A percentile compares a stretch with the other conserved stretches of the same genome.
phyloP scores from a whole-genome alignment of 2,329 filamentous ascomycete species.

The Elsinoe perseae region DNA sequence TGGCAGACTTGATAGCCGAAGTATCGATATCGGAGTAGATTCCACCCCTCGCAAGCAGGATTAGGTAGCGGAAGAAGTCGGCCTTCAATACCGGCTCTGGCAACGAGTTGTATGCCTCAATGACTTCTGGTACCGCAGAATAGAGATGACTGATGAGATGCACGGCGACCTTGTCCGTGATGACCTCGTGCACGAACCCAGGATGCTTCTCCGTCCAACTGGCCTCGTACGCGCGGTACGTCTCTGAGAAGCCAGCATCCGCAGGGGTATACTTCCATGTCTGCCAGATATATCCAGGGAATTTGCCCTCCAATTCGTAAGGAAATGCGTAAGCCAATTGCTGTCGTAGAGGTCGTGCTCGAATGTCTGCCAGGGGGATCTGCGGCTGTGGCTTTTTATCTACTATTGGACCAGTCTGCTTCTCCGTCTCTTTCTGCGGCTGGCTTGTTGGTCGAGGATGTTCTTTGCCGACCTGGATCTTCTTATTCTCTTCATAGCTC shows the following conservation, averaged over 20 bases:
- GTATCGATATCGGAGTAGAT: slow-evolving; percentile 85
- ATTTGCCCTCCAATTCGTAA: slow-evolving; percentile 80
- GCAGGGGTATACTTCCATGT: slow-evolving; percentile 88
- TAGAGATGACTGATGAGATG: slow-evolving; percentile 82
- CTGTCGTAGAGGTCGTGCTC: slow-evolving; percentile 64
- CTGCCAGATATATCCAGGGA: slow-evolving; percentile 98
- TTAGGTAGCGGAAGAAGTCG: slow-evolving; percentile 61
- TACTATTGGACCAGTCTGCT: slow-evolving; percentile 15
- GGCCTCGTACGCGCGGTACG: slow-evolving; percentile 74
- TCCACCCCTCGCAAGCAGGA: slow-evolving; percentile 67
- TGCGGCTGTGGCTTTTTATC: slow-evolving; percentile 45
- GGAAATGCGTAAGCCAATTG: slow-evolving; percentile 88
- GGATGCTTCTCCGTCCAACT: slow-evolving; percentile 85
- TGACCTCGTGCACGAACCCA: slow-evolving; percentile 89
- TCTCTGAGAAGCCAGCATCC: slow-evolving; percentile 63
- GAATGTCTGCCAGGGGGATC: slow-evolving; percentile 61
- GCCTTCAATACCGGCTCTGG: slow-evolving; percentile 50
- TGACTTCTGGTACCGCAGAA: slow-evolving; percentile 52
- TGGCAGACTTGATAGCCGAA: slow-evolving; percentile 68
- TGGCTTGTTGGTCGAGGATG: slow-evolving; percentile 21
- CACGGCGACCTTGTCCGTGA: slow-evolving; percentile 80
- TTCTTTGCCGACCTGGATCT: slow-evolving; percentile 22
- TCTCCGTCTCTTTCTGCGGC: slow-evolving; percentile 19
- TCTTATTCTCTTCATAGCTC: slow-evolving; percentile 30
- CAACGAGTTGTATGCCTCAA: slow-evolving; percentile 43